These are phyloP conservation scores for Aegilops bicornis DNA, from an alignment of 176 grass and related monocot genomes.

Conservation along the genomic window DNA sequence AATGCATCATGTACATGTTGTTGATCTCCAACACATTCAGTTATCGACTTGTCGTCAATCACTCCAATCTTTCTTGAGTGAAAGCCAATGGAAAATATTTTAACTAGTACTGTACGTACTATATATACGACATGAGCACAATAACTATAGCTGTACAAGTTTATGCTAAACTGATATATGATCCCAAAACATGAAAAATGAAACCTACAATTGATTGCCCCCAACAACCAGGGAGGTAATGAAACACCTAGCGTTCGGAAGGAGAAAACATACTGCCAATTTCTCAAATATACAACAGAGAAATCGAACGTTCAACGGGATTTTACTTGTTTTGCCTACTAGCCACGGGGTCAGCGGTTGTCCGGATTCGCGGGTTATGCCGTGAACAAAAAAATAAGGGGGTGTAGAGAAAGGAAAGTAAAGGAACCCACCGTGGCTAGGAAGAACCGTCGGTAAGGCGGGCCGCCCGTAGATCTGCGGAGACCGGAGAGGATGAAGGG, in stretches of 20 bases:
- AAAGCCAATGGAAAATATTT: neutral
- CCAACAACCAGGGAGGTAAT: neutral
- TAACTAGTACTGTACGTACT: neutral
- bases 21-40: neutral
- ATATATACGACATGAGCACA: neutral
- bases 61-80: neutral
- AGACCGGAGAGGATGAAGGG: neutral
- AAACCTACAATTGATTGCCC: neutral
- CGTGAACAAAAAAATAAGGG: neutral
- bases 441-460: neutral
- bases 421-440: conserved; percentile 9
- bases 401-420: neutral
- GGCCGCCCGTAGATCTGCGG: neutral
- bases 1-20: neutral
- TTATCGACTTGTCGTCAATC: neutral
- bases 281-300: neutral
- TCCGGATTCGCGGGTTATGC: neutral
- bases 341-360: neutral
- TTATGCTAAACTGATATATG: neutral
- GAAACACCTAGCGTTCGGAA: neutral
- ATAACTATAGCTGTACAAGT: neutral
- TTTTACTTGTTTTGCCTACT: conserved; percentile 2
- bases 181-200: neutral
- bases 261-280: neutral
- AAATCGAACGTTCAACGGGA: neutral